These are phyloP conservation scores for Thymus mandschuricus DNA, from an alignment of 257 asterid species.

Conservation along the genomic window DNA sequence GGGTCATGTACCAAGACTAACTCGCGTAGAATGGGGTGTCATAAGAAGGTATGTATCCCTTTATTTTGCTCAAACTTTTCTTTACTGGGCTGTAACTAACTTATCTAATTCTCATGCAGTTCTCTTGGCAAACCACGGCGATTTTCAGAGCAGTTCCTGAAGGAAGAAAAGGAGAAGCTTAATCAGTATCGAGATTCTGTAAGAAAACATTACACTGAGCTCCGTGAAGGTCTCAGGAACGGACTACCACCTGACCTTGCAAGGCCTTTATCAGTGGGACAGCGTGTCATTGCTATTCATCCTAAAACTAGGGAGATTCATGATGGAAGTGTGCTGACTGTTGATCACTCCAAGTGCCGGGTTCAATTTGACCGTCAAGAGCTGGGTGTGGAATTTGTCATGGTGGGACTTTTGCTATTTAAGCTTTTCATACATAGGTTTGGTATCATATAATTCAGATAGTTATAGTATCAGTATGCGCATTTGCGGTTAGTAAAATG, in stretches of 20 bases:
- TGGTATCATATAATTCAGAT: conserved; percentile 15
- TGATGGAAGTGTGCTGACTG: conserved; percentile 90
- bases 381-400: conserved; percentile 91
- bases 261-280: conserved; percentile 91
- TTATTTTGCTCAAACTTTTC: conserved; percentile 14
- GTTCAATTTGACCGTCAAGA: conserved; percentile 94
- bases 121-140: conserved; percentile 95
- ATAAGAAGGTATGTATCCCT: conserved; percentile 71
- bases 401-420: conserved; percentile 50
- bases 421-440: conserved; percentile 21
- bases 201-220: conserved; percentile 82
- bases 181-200: conserved; percentile 87
- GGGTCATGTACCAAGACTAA: conserved; percentile 85
- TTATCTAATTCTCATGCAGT: conserved; percentile 50
- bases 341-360: conserved; percentile 81
- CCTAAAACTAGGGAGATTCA: conserved; percentile 92
- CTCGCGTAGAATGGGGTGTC: conserved; percentile 96
- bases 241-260: conserved; percentile 94
- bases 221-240: conserved; percentile 82
- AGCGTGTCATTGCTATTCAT: conserved; percentile 91
- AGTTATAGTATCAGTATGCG: conserved; percentile 15
- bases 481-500: conserved; percentile 2
- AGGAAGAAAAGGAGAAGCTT: conserved; percentile 95
- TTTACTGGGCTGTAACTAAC: conserved; percentile 19
- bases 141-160: conserved; percentile 87